A percentile compares a stretch with the other conserved stretches of the same genome.
Evolutionary conservation across 2,329 filamentous ascomycete genomes (phyloP).

Genomic region (Phialophora verrucosa): DNA sequence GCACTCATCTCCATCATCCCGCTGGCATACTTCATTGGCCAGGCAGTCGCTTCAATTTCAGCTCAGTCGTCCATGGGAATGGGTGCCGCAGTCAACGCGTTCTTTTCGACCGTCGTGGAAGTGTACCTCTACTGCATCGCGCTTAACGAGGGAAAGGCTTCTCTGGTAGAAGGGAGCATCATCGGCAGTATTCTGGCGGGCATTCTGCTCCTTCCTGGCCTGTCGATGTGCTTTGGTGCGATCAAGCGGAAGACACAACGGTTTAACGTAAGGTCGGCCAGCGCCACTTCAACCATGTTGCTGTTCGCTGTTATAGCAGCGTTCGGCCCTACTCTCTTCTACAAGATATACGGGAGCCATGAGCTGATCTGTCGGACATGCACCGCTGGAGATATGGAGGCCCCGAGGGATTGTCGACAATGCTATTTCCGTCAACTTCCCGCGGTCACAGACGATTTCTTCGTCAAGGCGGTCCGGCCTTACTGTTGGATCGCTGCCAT

Average conservation of each 20-base stretch:
- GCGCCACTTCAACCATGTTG: constrained; percentile 97
- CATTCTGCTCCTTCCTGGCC: constrained; percentile 87
- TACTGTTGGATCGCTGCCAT: constrained; percentile 89
- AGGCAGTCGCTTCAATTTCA: constrained; percentile 97
- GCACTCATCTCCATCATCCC: constrained; percentile 92
- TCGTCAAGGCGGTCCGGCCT: constrained; percentile 84
- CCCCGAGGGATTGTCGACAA: constrained; percentile 74
- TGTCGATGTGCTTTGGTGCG: constrained; percentile 99
- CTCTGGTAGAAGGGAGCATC: constrained; percentile 93
- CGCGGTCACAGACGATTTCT: constrained; percentile 84
- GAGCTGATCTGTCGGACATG: constrained; percentile 82
- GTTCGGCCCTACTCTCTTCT: constrained; percentile 95
- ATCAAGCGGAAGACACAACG: constrained; percentile 97
- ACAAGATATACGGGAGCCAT: constrained; percentile 97
- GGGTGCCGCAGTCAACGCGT: constrained; percentile 94
- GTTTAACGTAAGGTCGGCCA: constrained; percentile 95
- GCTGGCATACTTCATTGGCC: constrained; percentile 96
- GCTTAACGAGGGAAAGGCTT: constrained; percentile 86
- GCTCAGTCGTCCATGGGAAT: constrained; percentile 98
- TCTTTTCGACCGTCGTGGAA: constrained; percentile 97
- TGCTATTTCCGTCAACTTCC: constrained; percentile 93
- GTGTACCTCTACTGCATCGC: constrained; percentile 98
- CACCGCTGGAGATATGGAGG: constrained; percentile 61
- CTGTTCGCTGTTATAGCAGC: constrained; percentile 94
- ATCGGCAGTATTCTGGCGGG: constrained; percentile 98